phyloP scores from a whole-genome alignment of 208 protist genomes.

The Naegleria lovaniensis region DNA sequence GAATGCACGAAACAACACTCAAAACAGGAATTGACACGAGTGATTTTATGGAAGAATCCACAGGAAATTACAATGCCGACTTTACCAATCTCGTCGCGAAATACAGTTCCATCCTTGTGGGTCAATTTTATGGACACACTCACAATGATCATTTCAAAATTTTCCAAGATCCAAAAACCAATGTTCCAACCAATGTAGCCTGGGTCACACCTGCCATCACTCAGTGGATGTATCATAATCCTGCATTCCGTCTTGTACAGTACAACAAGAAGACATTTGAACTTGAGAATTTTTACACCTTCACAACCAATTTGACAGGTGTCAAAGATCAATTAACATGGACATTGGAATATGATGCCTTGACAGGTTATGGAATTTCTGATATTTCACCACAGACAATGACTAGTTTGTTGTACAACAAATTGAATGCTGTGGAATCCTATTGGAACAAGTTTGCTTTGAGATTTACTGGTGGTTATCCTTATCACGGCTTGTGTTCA shows the following conservation, averaged over 20 bases:
- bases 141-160: background rate
- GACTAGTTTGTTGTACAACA: background rate
- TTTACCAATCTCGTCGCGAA: background rate
- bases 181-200: background rate
- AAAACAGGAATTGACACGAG: background rate
- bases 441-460: background rate
- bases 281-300: background rate
- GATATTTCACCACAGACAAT: background rate
- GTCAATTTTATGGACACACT: conserved; percentile 20
- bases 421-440: background rate
- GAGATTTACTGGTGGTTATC: background rate
- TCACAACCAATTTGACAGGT: background rate
- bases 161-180: background rate
- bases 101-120: background rate
- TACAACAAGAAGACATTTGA: background rate
- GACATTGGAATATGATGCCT: background rate
- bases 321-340: background rate
- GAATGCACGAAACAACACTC: too few species aligned
- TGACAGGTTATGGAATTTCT: background rate
- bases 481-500: background rate
- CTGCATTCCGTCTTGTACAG: background rate
- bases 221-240: background rate
- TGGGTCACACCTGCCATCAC: background rate
- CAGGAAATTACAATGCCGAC: background rate
- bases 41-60: background rate